Evolutionary conservation across 2,329 filamentous ascomycete genomes (phyloP).

Genomic region (Penicillium carneum): DNA sequence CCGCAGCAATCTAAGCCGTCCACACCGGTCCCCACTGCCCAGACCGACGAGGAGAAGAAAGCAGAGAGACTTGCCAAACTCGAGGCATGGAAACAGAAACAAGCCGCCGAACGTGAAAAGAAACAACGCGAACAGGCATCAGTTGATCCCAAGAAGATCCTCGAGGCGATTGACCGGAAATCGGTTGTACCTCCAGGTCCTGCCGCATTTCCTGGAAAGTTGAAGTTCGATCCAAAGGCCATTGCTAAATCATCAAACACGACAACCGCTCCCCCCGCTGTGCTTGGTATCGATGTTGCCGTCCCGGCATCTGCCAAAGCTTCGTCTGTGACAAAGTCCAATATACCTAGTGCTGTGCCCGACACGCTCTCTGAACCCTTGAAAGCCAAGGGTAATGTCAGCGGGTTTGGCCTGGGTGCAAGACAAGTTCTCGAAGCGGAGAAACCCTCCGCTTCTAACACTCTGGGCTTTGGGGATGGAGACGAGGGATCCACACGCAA

Average conservation of each 20-base stretch:
- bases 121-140: constrained; percentile 73
- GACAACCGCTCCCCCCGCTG: constrained; percentile 59
- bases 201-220: constrained; percentile 75
- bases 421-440: constrained; percentile 71
- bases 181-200: constrained; percentile 65
- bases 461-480: constrained; percentile 84
- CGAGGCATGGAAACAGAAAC: constrained; percentile 91
- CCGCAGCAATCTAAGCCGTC: constrained; percentile 62
- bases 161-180: constrained; percentile 77
- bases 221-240: constrained; percentile 87
- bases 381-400: constrained; percentile 75
- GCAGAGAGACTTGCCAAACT: constrained; percentile 81
- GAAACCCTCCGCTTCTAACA: constrained; percentile 73
- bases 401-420: constrained; percentile 79
- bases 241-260: constrained; percentile 76
- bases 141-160: constrained; percentile 70
- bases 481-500: constrained; percentile 87
- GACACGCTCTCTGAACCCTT: constrained; percentile 57
- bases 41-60: constrained; percentile 76
- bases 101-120: constrained; percentile 73
- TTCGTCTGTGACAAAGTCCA: constrained; percentile 47
- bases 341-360: constrained; percentile 52
- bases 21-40: constrained; percentile 55
- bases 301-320: constrained; percentile 58
- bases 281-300: constrained; percentile 64